These are phyloP conservation scores for Candida piceae DNA, from an alignment of 805 yeast genomes.

Conservation along the genomic window DNA sequence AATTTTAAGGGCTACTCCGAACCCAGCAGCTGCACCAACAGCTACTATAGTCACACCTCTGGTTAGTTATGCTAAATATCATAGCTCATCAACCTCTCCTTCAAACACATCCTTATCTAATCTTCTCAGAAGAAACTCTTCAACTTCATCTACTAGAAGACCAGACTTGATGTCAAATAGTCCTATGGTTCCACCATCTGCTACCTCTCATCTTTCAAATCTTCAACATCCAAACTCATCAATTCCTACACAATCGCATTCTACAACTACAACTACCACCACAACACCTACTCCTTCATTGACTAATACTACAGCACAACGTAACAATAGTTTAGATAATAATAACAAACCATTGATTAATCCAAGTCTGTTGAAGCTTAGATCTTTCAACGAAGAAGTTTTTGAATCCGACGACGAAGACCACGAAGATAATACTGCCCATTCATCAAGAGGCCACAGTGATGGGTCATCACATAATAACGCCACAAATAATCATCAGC, in stretches of 20 bases:
- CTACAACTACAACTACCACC: too few species aligned
- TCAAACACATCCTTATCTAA: slow-evolving; percentile 16
- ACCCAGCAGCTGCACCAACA: slow-evolving; percentile 9
- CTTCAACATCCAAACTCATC: too few species aligned
- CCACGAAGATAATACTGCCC: slow-evolving; percentile 14
- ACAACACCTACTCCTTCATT: too few species aligned
- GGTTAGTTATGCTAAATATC: slow-evolving; percentile 18
- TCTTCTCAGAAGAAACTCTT: neutral
- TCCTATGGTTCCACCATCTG: too few species aligned
- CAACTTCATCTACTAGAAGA: neutral
- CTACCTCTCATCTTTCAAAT: too few species aligned
- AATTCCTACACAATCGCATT: too few species aligned
- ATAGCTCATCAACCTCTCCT: slow-evolving; percentile 14
- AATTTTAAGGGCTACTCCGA: slow-evolving; percentile 11
- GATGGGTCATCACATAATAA: neutral
- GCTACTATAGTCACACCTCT: slow-evolving; percentile 22
- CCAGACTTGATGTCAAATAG: too few species aligned
- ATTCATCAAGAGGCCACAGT: neutral
- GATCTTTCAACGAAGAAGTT: slow-evolving; percentile 29
- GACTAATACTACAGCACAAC: too few species aligned
- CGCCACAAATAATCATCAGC: slow-evolving; percentile 1
- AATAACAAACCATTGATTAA: slow-evolving; percentile 7
- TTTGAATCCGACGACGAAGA: slow-evolving; percentile 31
- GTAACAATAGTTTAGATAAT: too few species aligned
- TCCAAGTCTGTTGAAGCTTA: slow-evolving; percentile 24